Evolutionary conservation across 2,329 filamentous ascomycete species (phyloP).

Genomic region (Elsinoe necatrix): DNA sequence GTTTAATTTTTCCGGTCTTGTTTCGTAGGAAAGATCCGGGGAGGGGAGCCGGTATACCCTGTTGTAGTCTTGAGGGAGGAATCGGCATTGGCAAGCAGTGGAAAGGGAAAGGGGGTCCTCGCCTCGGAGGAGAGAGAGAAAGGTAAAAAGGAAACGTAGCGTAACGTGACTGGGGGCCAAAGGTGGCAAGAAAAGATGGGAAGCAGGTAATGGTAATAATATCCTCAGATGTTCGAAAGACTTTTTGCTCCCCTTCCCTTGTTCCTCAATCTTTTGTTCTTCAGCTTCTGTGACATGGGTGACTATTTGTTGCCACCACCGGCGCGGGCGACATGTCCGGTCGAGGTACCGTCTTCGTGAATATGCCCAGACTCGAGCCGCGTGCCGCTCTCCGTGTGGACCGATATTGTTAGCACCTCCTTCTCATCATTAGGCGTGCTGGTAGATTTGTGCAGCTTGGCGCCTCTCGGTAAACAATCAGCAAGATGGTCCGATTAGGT

Average conservation of each 20-base stretch:
- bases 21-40: background rate
- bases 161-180: background rate
- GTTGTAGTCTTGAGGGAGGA: no score
- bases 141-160: background rate
- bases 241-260: no score
- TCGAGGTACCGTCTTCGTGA: conserved; percentile 11
- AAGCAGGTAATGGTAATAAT: conserved; percentile 9
- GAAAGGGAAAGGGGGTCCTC: no score
- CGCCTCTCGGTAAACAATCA: no score
- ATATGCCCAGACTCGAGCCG: conserved; percentile 12
- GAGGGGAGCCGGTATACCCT: no score
- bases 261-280: no score
- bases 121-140: background rate
- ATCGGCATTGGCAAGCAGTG: no score
- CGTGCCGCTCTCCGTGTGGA: conserved; percentile 15
- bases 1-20: no score
- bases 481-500: no score
- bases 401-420: conserved; percentile 14
- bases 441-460: conserved; percentile 15
- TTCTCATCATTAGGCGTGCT: conserved; percentile 16
- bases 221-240: background rate
- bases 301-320: no score
- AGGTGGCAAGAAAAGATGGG: background rate
- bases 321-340: no score
- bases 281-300: no score